Evolutionary conservation across 257 asterid species (phyloP).

Genomic region (Solanum neorickii): DNA sequence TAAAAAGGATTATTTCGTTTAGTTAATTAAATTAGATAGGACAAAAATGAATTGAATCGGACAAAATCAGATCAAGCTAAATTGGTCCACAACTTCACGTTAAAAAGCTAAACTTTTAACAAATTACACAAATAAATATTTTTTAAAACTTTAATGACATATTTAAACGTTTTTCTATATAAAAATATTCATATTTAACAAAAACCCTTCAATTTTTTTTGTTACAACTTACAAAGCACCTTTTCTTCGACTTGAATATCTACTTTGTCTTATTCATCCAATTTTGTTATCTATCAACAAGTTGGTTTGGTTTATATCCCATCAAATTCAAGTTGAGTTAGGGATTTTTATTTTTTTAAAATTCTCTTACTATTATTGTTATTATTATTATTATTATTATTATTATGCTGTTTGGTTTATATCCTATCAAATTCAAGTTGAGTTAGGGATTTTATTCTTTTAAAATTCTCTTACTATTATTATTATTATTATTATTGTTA

Average conservation of each 20-base stretch:
- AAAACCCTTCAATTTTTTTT: background rate
- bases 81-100: fast-evolving
- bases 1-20: too few species aligned
- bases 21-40: too few species aligned
- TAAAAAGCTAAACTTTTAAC: too few species aligned
- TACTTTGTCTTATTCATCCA: background rate
- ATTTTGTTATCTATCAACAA: background rate
- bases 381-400: background rate
- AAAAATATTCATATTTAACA: background rate
- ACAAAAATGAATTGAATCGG: too few species aligned
- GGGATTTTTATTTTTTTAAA: background rate
- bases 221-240: background rate
- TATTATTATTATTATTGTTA: background rate
- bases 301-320: background rate
- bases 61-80: fast-evolving
- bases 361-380: background rate
- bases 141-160: too few species aligned
- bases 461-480: background rate
- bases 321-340: background rate
- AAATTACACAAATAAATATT: fast-evolving
- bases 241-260: background rate
- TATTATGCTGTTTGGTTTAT: background rate
- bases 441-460: background rate
- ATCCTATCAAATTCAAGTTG: background rate
- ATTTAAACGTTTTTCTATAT: too few species aligned